phyloP scores from a whole-genome alignment of 345 rosid genomes.

The Acer campestre region DNA sequence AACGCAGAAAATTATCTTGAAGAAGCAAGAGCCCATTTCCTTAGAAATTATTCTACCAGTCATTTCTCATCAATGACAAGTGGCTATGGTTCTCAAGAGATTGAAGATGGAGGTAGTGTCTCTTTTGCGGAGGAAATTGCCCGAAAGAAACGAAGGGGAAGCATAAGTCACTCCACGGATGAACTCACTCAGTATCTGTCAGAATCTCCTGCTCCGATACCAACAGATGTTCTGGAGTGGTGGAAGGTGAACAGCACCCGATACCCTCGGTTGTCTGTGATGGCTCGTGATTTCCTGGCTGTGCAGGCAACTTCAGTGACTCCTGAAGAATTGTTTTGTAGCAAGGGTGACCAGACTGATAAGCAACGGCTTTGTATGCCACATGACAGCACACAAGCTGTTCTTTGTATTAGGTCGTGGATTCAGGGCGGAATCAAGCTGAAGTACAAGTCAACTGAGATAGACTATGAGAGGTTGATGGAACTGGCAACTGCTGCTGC shows the following conservation, averaged over 20 bases:
- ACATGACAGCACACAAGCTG: conserved; percentile 63
- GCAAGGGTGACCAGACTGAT: conserved; percentile 72
- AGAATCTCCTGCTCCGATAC: conserved; percentile 83
- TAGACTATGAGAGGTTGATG: conserved; percentile 83
- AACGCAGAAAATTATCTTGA: conserved; percentile 71
- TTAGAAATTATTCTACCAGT: conserved; percentile 62
- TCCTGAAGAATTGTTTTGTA: conserved; percentile 77
- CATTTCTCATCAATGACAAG: conserved; percentile 63
- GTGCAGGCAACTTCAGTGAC: conserved; percentile 79
- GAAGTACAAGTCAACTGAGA: conserved; percentile 72
- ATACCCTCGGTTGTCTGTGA: conserved; percentile 75
- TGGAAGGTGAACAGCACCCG: conserved; percentile 90
- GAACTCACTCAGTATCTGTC: conserved; percentile 92
- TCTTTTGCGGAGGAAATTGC: conserved; percentile 95
- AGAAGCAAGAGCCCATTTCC: conserved; percentile 79
- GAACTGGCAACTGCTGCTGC: conserved; percentile 63
- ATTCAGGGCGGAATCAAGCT: conserved; percentile 70
- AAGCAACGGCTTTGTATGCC: conserved; percentile 76
- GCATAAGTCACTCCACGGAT: conserved; percentile 64
- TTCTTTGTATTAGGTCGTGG: conserved; percentile 89
- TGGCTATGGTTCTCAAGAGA: conserved; percentile 68
- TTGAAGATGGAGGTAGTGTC: conserved; percentile 74
- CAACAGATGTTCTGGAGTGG: conserved; percentile 90
- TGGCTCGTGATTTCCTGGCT: conserved; percentile 89
- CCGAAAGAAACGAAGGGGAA: conserved; percentile 84